These are phyloP conservation scores for Trichoderma virens DNA, from an alignment of 495 filamentous ascomycete genomes.

Conservation along the genomic window DNA sequence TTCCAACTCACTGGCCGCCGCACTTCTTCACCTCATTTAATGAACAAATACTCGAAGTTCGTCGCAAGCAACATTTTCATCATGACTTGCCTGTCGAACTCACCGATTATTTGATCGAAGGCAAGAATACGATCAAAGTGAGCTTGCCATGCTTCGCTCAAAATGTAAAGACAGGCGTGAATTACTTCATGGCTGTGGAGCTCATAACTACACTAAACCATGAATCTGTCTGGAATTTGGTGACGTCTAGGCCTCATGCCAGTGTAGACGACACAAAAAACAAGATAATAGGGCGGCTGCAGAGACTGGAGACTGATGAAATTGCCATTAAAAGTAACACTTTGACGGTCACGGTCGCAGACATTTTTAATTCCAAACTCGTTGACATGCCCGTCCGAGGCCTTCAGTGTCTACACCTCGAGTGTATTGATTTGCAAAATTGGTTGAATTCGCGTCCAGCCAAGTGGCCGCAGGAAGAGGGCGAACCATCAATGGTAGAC, in stretches of 20 bases:
- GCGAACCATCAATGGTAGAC: constrained; percentile 53
- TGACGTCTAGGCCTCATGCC: constrained; percentile 28
- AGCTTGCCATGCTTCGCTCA: constrained; percentile 34
- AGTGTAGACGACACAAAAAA: constrained; percentile 31
- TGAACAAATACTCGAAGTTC: constrained; percentile 42
- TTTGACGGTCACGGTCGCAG: constrained; percentile 64
- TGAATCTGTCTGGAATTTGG: constrained; percentile 35
- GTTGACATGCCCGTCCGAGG: constrained; percentile 65
- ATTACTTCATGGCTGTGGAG: constrained; percentile 57
- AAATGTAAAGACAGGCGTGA: constrained; percentile 26
- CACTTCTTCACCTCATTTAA: constrained; percentile 67
- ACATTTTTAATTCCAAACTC: constrained; percentile 66
- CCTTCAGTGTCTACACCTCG: constrained; percentile 51
- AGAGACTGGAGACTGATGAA: constrained; percentile 44
- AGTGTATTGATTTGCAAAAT: constrained; percentile 84
- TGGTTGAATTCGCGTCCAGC: constrained; percentile 58
- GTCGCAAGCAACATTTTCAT: constrained; percentile 58
- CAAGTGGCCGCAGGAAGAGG: constrained; percentile 30
- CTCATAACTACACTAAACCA: constrained; percentile 47
- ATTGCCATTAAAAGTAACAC: constrained; percentile 58
- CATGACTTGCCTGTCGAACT: constrained; percentile 73
- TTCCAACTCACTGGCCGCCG: constrained; percentile 64
- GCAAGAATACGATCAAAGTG: constrained; percentile 53
- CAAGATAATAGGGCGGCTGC: constrained; percentile 44
- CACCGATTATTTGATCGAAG: constrained; percentile 43